Base-by-base conservation (phyloP, 2,329 filamentous ascomycete genomes). In the Didymella lethalis region DNA sequence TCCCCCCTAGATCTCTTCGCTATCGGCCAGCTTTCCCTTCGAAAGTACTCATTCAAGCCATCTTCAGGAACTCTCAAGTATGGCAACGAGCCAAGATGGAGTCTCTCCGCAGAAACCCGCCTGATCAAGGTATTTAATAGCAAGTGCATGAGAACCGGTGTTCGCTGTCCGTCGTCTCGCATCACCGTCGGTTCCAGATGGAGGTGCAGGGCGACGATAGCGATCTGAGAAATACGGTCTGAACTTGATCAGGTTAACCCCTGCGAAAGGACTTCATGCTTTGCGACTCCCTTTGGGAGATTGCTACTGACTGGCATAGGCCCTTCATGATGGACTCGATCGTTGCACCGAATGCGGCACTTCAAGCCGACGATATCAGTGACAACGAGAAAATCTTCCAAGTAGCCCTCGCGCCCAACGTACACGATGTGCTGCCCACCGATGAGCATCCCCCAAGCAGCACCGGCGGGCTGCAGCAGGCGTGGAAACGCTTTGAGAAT, bases 211-310 rank as follows among this genome's bases (percentile, higher is more conserved):
- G 53, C 12, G 38, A 20, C 49, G 59, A 53, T 45, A 49, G 63
- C 64, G 76, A 75, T 81, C 81, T 83, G 81, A 83, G 81, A 83
- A 65, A 83, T 77, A 83, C 81, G 81, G 81, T 81, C 69, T 72
- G 79, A 83, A 83, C 81, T 83, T 82, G 81, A 82, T 81, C 80
- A 81, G 78, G 80, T 79, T 78, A 80, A 83, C 76, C 73, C 80
- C 79, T 81, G 81, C 81, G 80, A 82, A 82, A 83, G 80, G 78
- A 82, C 72, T 59, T 82, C 81, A 82, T 83, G 81, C 81, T 69
- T 71, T 81, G 70, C 71, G 67, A 64, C 54, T 52, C 20, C 38
- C 40, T 55, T 14, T 29, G 28, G 55, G 54, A 63, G 54, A 55
- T 63, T 63, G 56, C 66, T 65, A 62, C 76, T 80, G 65, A 80